Evolutionary conservation across 2,329 filamentous ascomycete genomes (phyloP).

Genomic region (Paracoccidioides brasiliensis): DNA sequence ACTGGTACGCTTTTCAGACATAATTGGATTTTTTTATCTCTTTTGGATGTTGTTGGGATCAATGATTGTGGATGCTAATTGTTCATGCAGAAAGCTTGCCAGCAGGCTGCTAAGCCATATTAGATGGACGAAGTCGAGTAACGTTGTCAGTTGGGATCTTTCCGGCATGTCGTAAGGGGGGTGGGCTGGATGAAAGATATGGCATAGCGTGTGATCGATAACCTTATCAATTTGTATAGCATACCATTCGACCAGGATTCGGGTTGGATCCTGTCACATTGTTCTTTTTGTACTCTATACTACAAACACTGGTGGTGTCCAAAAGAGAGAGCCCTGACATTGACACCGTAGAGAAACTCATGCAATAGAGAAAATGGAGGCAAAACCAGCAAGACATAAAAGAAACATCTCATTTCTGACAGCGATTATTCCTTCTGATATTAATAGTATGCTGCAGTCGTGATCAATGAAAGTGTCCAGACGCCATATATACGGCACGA

Average conservation of each 20-base stretch:
- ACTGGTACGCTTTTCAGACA: slow-evolving; percentile 39
- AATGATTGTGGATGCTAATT: background rate
- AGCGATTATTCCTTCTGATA: background rate
- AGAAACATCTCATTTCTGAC: background rate
- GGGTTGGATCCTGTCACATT: too few species aligned
- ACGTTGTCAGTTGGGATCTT: background rate
- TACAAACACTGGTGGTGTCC: background rate
- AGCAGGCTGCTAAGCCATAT: slow-evolving; percentile 61
- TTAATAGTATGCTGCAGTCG: background rate
- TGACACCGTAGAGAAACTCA: background rate
- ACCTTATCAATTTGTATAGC: background rate
- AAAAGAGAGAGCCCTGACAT: background rate
- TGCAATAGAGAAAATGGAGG: background rate
- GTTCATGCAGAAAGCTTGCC: slow-evolving; percentile 57
- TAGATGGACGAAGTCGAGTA: slow-evolving; percentile 26
- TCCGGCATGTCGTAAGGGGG: background rate
- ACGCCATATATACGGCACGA: background rate
- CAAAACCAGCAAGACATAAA: background rate
- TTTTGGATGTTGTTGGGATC: background rate
- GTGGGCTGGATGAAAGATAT: background rate
- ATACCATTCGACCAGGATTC: background rate
- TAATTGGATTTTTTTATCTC: background rate
- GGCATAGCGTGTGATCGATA: background rate
- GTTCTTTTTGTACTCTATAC: background rate
- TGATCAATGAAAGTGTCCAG: background rate